These are phyloP conservation scores for Candida ovalis DNA, from an alignment of 805 yeast genomes.

Conservation along the genomic window DNA sequence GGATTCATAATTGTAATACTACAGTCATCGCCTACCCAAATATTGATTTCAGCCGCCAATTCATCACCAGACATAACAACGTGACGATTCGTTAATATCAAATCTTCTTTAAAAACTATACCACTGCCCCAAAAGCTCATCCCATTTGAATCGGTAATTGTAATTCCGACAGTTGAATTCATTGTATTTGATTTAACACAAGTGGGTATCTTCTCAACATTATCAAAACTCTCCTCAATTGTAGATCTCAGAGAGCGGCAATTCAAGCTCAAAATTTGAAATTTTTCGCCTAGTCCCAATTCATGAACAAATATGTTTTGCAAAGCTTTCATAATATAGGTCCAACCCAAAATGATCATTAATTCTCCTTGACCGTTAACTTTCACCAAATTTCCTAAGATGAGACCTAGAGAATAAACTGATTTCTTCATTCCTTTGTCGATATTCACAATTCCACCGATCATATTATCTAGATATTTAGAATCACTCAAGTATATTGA, in stretches of 20 bases:
- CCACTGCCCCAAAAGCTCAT: conserved; percentile 41
- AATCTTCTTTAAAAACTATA: conserved; percentile 28
- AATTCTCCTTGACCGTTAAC: conserved; percentile 45
- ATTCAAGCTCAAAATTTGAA: not conserved
- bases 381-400: conserved; percentile 37
- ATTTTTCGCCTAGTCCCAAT: not conserved
- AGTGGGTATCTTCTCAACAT: not conserved
- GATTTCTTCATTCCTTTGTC: not conserved
- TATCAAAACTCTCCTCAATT: too few relatives aligned
- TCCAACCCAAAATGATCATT: conserved; percentile 23
- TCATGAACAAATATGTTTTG: not conserved
- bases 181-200: not conserved
- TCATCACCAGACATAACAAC: conserved; percentile 25
- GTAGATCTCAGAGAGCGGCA: not conserved
- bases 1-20: conserved; percentile 6
- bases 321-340: not conserved
- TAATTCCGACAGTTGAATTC: conserved; percentile 15
- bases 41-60: conserved; percentile 15
- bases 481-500: conserved; percentile 32
- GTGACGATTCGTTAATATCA: conserved; percentile 40
- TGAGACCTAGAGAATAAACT: conserved; percentile 32
- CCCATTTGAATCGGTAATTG: conserved; percentile 6
- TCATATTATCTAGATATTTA: conserved; percentile 43
- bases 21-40: conserved; percentile 4
- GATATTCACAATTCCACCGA: conserved; percentile 35